Evolutionary conservation across 257 asterid species (phyloP).

Genomic region (Fraxinus excelsior): DNA sequence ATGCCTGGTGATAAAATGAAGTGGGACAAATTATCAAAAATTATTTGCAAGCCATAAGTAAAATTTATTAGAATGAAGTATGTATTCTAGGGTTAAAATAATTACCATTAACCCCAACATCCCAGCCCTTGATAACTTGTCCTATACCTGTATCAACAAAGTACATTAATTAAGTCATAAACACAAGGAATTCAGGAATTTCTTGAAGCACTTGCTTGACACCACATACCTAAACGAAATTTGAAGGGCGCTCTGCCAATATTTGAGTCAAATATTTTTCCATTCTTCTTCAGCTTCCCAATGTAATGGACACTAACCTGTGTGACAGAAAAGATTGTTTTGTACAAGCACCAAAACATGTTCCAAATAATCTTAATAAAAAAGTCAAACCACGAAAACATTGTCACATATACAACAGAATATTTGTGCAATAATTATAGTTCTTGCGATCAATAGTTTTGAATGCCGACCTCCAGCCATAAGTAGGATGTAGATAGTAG

Average conservation of each 20-base stretch:
- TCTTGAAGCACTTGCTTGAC: not conserved
- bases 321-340: conserved; percentile 9
- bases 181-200: conserved; percentile 5
- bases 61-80: conserved; percentile 6
- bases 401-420: not conserved
- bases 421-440: not conserved
- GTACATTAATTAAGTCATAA: conserved; percentile 4
- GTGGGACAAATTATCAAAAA: conserved; percentile 2
- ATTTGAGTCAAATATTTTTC: conserved; percentile 73
- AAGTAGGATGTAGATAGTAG: not conserved
- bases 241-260: conserved; percentile 75
- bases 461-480: not conserved
- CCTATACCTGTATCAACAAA: conserved; percentile 70
- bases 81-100: conserved; percentile 17
- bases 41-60: not conserved
- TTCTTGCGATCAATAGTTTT: not conserved
- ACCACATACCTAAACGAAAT: conserved; percentile 76
- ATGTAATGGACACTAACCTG: conserved; percentile 79
- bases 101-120: conserved; percentile 90
- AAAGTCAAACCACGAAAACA: not conserved
- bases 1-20: conserved; percentile 60
- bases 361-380: not conserved
- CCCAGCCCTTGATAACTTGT: conserved; percentile 97
- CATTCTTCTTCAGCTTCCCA: conserved; percentile 82
- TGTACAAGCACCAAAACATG: not conserved